A percentile compares a stretch with the other conserved stretches of the same genome.
These are phyloP conservation scores for Pterocarpus macrocarpus DNA, from an alignment of 306 rosid genomes.

Conservation along the genomic window DNA sequence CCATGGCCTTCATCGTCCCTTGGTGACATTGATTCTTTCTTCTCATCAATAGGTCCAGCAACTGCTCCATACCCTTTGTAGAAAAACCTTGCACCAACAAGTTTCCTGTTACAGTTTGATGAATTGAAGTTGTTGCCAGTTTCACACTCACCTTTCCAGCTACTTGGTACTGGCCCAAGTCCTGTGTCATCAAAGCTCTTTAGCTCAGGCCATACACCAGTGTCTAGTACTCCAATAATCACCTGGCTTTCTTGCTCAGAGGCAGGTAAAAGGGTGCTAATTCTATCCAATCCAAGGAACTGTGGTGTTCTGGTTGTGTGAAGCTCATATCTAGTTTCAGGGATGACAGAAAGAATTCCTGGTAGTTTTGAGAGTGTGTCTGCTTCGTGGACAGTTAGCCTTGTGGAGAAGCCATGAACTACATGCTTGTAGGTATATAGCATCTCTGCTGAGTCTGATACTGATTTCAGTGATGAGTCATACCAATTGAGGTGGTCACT, in stretches of 20 bases:
- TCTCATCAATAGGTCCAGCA: slow-evolving; percentile 61
- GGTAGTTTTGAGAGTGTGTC: slow-evolving; percentile 62
- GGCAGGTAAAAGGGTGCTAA: slow-evolving; percentile 50
- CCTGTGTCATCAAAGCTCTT: slow-evolving; percentile 76
- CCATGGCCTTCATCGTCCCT: slow-evolving; percentile 95
- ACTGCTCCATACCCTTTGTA: slow-evolving; percentile 76
- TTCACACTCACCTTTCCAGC: slow-evolving; percentile 90
- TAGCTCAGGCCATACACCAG: slow-evolving; percentile 88
- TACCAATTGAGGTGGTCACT: slow-evolving; percentile 74
- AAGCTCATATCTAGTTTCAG: slow-evolving; percentile 75
- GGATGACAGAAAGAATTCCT: slow-evolving; percentile 71
- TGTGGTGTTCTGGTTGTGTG: slow-evolving; percentile 91
- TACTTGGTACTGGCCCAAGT: slow-evolving; percentile 62
- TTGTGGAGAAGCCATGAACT: slow-evolving; percentile 84
- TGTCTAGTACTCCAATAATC: slow-evolving; percentile 78
- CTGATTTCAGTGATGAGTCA: slow-evolving; percentile 76
- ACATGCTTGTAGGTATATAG: slow-evolving; percentile 79
- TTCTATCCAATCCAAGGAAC: slow-evolving; percentile 74
- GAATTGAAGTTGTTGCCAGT: slow-evolving; percentile 69
- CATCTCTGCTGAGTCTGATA: slow-evolving; percentile 75
- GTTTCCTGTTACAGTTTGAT: slow-evolving; percentile 74
- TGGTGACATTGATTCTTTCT: slow-evolving; percentile 74
- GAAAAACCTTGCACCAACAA: slow-evolving; percentile 87
- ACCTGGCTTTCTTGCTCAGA: slow-evolving; percentile 58
- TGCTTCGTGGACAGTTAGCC: slow-evolving; percentile 73